phyloP scores from a whole-genome alignment of 306 rosid genomes.

The Prunus dulcis region DNA sequence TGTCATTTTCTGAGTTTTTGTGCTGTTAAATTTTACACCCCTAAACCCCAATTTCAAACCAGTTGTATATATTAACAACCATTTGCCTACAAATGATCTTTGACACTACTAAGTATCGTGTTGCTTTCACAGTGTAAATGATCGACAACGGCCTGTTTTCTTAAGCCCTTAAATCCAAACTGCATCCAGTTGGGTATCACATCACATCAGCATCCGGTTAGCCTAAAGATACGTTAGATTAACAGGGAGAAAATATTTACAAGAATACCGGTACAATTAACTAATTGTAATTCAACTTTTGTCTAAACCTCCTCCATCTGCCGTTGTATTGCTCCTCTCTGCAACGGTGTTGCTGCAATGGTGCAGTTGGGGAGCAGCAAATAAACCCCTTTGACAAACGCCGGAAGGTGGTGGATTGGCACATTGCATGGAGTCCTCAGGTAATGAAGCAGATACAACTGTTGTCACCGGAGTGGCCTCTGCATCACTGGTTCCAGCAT shows the following conservation, averaged over 20 bases:
- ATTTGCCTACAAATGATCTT: too few relatives aligned
- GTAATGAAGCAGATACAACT: constrained; percentile 23
- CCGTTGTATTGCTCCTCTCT: constrained; percentile 41
- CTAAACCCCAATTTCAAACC: too few relatives aligned
- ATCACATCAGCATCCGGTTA: not conserved
- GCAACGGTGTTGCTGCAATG: constrained; percentile 41
- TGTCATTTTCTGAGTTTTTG: too few relatives aligned
- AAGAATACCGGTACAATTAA: not conserved
- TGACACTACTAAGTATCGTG: not conserved
- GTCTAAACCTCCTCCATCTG: constrained; percentile 32
- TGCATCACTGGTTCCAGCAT: constrained; percentile 45
- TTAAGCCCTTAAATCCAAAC: too few relatives aligned
- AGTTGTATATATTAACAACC: too few relatives aligned
- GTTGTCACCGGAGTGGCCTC: constrained; percentile 45
- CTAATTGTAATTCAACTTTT: constrained; percentile 12
- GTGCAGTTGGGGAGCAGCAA: constrained; percentile 56
- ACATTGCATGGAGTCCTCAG: constrained; percentile 24
- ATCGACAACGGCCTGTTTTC: not conserved
- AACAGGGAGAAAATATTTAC: not conserved
- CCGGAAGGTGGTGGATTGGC: constrained; percentile 29
- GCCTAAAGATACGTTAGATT: not conserved
- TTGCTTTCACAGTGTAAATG: not conserved
- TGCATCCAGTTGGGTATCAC: not conserved
- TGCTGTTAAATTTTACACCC: too few relatives aligned
- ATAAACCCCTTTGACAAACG: constrained; percentile 45